A percentile compares a stretch with the other conserved stretches of the same genome.
These are phyloP conservation scores for Phylloporus sp. DNA, from an alignment of 1,284 basidiomycete genomes.

Conservation along the genomic window DNA sequence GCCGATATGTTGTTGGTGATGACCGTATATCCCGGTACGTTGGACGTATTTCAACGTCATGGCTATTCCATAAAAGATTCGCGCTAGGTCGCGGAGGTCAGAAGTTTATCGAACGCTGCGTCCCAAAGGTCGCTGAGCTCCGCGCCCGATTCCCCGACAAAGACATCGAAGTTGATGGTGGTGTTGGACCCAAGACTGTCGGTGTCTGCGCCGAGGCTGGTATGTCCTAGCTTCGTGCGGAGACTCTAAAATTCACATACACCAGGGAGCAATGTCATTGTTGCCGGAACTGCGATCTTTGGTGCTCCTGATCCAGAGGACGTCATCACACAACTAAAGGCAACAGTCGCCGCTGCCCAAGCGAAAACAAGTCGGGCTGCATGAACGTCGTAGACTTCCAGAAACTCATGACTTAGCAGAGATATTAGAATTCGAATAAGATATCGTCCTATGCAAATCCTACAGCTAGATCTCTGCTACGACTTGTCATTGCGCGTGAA, in stretches of 20 bases:
- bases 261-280: constrained; percentile 94
- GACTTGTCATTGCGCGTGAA: constrained; percentile 12
- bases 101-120: constrained; percentile 94
- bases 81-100: constrained; percentile 86
- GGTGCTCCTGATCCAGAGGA: constrained; percentile 77
- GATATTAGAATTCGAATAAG: constrained; percentile 33
- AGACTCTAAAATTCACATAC: not conserved
- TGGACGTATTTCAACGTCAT: not conserved
- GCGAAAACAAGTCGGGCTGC: constrained; percentile 45
- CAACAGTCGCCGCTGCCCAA: constrained; percentile 73
- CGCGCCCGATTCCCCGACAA: constrained; percentile 89
- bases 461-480: constrained; percentile 17
- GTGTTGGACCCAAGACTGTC: constrained; percentile 91
- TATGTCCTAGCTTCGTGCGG: constrained; percentile 38
- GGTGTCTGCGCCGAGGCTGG: constrained; percentile 91
- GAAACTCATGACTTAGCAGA: too few species aligned
- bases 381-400: too few species aligned
- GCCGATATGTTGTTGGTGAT: constrained; percentile 97
- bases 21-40: constrained; percentile 89
- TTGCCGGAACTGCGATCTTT: constrained; percentile 97
- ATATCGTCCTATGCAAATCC: constrained; percentile 29
- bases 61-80: not conserved
- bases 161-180: constrained; percentile 98
- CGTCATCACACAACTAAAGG: constrained; percentile 78
- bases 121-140: constrained; percentile 93